Percentiles rank a stretch among this genome's conserved stretches.
Conservation (phyloP, 176 grass and related monocot species). For the Bothriochloa decipiens region DNA sequence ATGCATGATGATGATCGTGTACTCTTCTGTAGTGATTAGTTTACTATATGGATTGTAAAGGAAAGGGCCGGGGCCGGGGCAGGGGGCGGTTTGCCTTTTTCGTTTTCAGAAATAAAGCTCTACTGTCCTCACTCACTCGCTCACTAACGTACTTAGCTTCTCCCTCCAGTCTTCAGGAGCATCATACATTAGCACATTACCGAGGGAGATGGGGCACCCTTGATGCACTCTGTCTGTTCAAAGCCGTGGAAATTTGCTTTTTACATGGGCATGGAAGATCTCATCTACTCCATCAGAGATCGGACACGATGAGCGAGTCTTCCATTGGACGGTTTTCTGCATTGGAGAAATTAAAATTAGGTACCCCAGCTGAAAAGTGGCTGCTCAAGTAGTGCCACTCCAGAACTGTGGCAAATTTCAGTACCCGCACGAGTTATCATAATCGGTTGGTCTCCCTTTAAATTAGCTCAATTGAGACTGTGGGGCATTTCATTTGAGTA, state of each 20-base stretch:
- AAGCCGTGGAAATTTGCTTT: slow-evolving; percentile 36
- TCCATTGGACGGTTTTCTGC: neutral
- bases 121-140: neutral
- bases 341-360: slow-evolving; percentile 8
- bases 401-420: neutral
- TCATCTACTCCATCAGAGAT: slow-evolving; percentile 25
- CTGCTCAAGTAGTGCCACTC: neutral
- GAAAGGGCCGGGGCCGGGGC: neutral
- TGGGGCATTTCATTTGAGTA: slow-evolving; percentile 15
- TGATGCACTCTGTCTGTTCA: slow-evolving; percentile 12
- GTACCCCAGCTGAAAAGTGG: slow-evolving; percentile 2
- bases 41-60: neutral
- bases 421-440: neutral
- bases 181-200: neutral
- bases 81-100: slow-evolving; percentile 3
- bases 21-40: neutral
- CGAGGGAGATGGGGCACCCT: neutral
- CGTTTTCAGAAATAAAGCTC: slow-evolving; percentile 11
- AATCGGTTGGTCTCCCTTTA: slow-evolving; percentile 6
- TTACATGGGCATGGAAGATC: slow-evolving; percentile 31
- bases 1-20: slow-evolving; percentile 17
- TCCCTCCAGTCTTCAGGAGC: neutral
- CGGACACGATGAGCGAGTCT: neutral
- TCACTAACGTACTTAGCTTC: neutral
- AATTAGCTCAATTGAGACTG: neutral